Evolutionary conservation across 495 filamentous ascomycete genomes (phyloP).

Genomic region (Entonaema liquescens): DNA sequence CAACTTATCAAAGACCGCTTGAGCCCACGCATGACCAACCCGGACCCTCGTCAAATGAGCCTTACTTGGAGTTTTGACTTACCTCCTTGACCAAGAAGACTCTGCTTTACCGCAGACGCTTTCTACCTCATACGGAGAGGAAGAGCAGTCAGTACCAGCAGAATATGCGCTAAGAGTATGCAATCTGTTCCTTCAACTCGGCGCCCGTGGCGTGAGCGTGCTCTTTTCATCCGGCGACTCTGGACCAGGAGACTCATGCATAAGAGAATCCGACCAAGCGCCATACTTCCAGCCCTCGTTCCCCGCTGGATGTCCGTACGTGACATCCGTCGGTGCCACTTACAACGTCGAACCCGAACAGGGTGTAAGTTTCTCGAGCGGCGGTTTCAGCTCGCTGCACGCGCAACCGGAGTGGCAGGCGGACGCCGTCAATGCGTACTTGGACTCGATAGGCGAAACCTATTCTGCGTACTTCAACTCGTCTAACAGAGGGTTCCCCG

Average conservation of each 20-base stretch:
- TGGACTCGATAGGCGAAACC: constrained; percentile 57
- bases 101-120: constrained; percentile 73
- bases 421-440: constrained; percentile 63
- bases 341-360: constrained; percentile 64
- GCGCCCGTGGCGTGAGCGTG: constrained; percentile 74
- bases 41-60: constrained; percentile 68
- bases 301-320: constrained; percentile 76
- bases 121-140: constrained; percentile 78
- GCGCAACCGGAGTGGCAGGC: constrained; percentile 69
- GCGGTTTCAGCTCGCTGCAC: constrained; percentile 76
- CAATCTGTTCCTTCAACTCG: constrained; percentile 71
- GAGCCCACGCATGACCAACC: constrained; percentile 70
- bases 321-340: constrained; percentile 76
- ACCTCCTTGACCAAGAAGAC: constrained; percentile 45
- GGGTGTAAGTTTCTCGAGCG: constrained; percentile 66
- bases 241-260: constrained; percentile 72
- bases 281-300: constrained; percentile 75
- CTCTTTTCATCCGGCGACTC: constrained; percentile 77
- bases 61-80: constrained; percentile 77
- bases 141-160: constrained; percentile 72
- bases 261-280: constrained; percentile 67
- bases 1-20: constrained; percentile 49
- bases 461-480: constrained; percentile 60
- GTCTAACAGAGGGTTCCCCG: constrained; percentile 67
- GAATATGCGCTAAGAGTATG: constrained; percentile 72